Conservation (phyloP, 306 rosid genomes). For the Cicer yamashitae region DNA sequence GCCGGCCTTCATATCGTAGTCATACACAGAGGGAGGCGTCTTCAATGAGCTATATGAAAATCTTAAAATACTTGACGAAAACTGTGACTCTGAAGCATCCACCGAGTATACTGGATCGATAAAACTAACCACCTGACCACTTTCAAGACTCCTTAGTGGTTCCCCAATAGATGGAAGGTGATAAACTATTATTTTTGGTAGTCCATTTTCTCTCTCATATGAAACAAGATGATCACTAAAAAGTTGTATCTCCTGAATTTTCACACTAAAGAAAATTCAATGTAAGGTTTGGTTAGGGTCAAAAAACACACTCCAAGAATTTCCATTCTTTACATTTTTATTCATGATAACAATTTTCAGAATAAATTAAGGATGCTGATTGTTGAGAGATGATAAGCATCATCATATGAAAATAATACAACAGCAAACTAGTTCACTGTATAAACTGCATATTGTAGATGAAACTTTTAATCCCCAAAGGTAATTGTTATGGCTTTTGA, state of each 20-base stretch:
- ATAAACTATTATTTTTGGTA: slow-evolving; percentile 71
- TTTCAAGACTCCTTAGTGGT: slow-evolving; percentile 64
- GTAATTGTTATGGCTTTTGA: slow-evolving; percentile 21
- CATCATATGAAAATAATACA: slow-evolving; percentile 31
- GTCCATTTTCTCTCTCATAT: slow-evolving; percentile 82
- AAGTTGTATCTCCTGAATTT: slow-evolving; percentile 81
- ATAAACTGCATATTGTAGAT: slow-evolving; percentile 7
- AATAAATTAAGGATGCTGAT: slow-evolving; percentile 25
- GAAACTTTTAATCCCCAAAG: not conserved
- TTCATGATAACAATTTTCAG: slow-evolving; percentile 31
- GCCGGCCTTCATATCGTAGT: slow-evolving; percentile 83
- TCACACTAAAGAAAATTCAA: slow-evolving; percentile 64
- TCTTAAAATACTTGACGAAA: slow-evolving; percentile 73
- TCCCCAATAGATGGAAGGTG: slow-evolving; percentile 76
- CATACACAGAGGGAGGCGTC: slow-evolving; percentile 83
- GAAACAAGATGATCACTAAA: slow-evolving; percentile 73
- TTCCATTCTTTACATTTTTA: slow-evolving; percentile 32
- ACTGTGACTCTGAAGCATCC: slow-evolving; percentile 63
- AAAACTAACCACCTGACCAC: slow-evolving; percentile 67
- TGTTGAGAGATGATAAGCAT: slow-evolving; percentile 15
- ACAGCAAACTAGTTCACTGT: slow-evolving; percentile 1
- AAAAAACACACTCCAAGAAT: slow-evolving; percentile 25
- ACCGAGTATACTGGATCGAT: slow-evolving; percentile 78
- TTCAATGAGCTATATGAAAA: slow-evolving; percentile 83
- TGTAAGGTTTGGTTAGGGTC: slow-evolving; percentile 45